phyloP scores from a whole-genome alignment of 495 filamentous ascomycete genomes.

The Penicillium arizonense region DNA sequence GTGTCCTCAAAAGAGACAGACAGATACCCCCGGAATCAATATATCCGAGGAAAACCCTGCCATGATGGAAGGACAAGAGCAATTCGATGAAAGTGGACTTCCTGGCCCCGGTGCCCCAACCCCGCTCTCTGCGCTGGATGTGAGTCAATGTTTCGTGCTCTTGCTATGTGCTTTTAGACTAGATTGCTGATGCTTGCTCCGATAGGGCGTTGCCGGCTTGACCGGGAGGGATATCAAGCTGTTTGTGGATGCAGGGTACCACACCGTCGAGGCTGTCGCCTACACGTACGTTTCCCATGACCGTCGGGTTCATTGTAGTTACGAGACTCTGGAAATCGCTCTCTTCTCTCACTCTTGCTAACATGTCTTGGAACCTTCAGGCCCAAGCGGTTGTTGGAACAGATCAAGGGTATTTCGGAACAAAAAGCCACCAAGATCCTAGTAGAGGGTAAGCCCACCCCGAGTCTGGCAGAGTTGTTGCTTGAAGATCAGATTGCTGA shows the following conservation, averaged over 20 bases:
- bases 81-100: constrained; percentile 60
- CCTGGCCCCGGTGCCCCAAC: constrained; percentile 91
- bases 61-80: constrained; percentile 57
- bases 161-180: background rate
- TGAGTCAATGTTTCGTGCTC: constrained; percentile 34
- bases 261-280: constrained; percentile 92
- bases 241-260: constrained; percentile 85
- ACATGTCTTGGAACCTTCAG: constrained; percentile 28
- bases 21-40: background rate
- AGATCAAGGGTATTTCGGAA: constrained; percentile 96
- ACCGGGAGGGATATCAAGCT: constrained; percentile 94
- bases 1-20: background rate
- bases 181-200: constrained; percentile 9
- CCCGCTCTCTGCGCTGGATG: constrained; percentile 86
- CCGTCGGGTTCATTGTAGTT: background rate
- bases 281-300: constrained; percentile 63
- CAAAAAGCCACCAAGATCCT: constrained; percentile 94
- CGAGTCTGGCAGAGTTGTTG: background rate
- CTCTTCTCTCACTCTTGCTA: background rate
- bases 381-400: constrained; percentile 79
- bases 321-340: background rate
- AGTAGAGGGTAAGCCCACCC: constrained; percentile 64
- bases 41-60: constrained; percentile 47
- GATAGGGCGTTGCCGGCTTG: constrained; percentile 74
- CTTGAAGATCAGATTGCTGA: background rate